Base-by-base conservation (phyloP, 2,329 filamentous ascomycete genomes). In the Botrytis paeoniae region DNA sequence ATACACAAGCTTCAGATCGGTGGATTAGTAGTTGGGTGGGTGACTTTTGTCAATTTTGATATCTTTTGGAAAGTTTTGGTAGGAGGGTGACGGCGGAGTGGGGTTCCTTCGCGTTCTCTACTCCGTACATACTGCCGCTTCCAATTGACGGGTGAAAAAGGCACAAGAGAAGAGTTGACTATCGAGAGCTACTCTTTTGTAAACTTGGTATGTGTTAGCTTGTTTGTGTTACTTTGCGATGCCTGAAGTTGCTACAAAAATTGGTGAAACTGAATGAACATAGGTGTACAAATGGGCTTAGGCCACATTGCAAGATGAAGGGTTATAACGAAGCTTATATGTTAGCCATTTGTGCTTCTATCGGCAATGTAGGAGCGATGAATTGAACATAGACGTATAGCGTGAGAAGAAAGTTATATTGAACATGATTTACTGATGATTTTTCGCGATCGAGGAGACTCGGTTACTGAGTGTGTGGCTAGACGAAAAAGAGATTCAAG, bases 1-100 rank as follows among this genome's bases (percentile, higher is more conserved):
- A 63, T 43, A 63, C 60, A 63, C 60, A 63, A 63, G 60, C 60
- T 63, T 63, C 60, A 63, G 60, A 63, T 63, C 60, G 60, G 60
- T 63, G 37, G 60, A 63, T 43, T 63, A 63, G 60, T 63, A 63
- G 60, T 63, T 63, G 60, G 60, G 60, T 63, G 60, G 60, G 60
- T 63, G 60, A 63, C 60, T 62, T 18, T 62, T 25, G 3, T 2
- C 25, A 8, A 6, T 16, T 5, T n/a, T 62, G 4, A 35, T 41
- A 29, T 29, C 10, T 9, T 9, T 41, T 62, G 25, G 6, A 29
- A 16, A 29, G 0, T 29, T 29, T 54, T 29, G 2, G n/a, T 4
- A 2, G 51, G 51, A 54, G 51, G 51, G 51, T 14, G 51, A 54
- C 51, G 48, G 25, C 25, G 5, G 25, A 4, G 25, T 29, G 25